Conservation (phyloP, 2,329 filamentous ascomycete genomes). For the Ceratocystis eucalypticola region DNA sequence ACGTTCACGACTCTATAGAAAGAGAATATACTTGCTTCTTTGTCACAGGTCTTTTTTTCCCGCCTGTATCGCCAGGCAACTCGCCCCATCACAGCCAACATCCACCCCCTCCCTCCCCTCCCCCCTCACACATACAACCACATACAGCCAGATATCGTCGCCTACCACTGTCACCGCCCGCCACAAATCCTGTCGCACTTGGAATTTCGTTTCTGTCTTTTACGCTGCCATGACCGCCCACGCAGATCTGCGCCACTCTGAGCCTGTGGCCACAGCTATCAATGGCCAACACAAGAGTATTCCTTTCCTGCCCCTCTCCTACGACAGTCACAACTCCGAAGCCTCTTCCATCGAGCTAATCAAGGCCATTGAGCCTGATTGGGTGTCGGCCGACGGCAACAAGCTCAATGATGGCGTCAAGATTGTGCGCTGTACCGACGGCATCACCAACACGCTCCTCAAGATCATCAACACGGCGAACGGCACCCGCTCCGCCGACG, state of each 20-base stretch:
- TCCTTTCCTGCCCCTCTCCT: constrained; percentile 59
- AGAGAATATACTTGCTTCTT: neutral
- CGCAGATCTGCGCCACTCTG: constrained; percentile 11
- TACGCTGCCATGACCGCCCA: constrained; percentile 14
- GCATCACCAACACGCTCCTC: constrained; percentile 88
- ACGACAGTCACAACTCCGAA: constrained; percentile 64
- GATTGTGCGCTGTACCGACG: constrained; percentile 86
- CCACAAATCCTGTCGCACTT: neutral
- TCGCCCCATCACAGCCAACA: neutral
- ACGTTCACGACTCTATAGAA: neutral
- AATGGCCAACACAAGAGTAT: constrained; percentile 28
- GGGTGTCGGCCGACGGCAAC: constrained; percentile 48
- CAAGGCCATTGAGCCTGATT: constrained; percentile 67
- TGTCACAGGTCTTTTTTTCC: neutral
- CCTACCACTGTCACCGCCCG: neutral
- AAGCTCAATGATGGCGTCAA: constrained; percentile 38
- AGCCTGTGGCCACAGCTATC: constrained; percentile 3
- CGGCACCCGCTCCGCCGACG: constrained; percentile 55
- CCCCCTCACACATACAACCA: neutral
- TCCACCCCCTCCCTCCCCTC: neutral
- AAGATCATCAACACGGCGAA: constrained; percentile 57
- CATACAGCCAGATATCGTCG: neutral
- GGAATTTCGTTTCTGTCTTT: neutral
- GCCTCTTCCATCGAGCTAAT: constrained; percentile 69
- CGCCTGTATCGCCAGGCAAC: neutral